Evolutionary conservation across 331 rosid species (phyloP), one percentile per base, ranked within the genome.

Genomic region (Arachis monticola): DNA sequence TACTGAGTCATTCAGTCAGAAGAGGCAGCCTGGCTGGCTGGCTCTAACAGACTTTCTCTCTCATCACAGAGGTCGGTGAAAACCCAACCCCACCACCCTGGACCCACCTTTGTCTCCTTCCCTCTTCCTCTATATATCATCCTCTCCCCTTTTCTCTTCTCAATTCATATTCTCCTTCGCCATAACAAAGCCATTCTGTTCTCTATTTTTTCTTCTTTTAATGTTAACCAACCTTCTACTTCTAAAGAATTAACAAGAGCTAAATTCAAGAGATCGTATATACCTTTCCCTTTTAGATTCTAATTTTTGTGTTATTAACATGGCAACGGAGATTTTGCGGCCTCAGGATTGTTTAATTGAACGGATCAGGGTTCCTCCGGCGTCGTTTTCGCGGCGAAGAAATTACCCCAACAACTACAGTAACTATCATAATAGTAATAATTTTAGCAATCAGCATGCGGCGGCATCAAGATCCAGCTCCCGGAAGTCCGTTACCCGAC

Each of bases 251-350:
- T 55, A 55, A 55, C 9, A 55, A 14, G 17, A 14, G 17, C 17
- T 55, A 55, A 55, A n/a, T 55, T 13, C 31, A 55, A 55, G 60
- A 22, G 27, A 8, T 55, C 60, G 2, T 13, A 55, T 55, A 55
- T 55, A 55, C 13, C 8, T 45, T 45, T 45, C 57, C 7, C 60
- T 6, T 55, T 38, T 38, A 38, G 51, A 11, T 69, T 46, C 2
- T 5, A 7, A 13, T 10, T 11, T 48, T 72, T 35, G 48, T 60
- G 17, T n/a, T 7, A 60, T 68, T 55, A 55, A 72, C 58, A 94
- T 94, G 99, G 96, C 84, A 35, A 90, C 96, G 5, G 97, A 91
- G 83, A 73, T 94, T 73, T 83, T 94, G 47, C 57, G 85, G 64
- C 97, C 99, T 42, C 97, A 85, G 70, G 91, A 94, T 64, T 90